Conservation (phyloP, 768 basidiomycete species). For the Chiua virens region DNA sequence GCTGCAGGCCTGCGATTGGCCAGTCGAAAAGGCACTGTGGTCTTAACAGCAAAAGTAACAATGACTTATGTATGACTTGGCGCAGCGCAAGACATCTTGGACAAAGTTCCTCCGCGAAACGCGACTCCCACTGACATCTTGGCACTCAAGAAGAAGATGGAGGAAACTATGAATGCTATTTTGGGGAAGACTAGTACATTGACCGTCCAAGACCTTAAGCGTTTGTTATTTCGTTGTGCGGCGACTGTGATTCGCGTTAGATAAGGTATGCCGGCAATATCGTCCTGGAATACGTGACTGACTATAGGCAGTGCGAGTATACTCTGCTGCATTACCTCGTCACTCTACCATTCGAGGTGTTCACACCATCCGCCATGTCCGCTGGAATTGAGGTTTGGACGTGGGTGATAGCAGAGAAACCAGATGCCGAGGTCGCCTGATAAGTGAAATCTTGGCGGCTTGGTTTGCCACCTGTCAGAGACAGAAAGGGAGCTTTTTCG, state of each 20-base stretch:
- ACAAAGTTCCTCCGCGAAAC: conserved; percentile 58
- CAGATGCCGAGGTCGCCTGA: conserved; percentile 79
- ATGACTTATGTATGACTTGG: not conserved
- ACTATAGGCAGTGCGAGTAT: conserved; percentile 67
- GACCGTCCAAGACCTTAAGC: conserved; percentile 79
- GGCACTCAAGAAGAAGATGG: conserved; percentile 67
- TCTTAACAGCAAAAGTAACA: not conserved
- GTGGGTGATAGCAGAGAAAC: conserved; percentile 89
- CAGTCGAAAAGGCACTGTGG: conserved; percentile 56
- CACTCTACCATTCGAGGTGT: conserved; percentile 82
- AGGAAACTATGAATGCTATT: conserved; percentile 64
- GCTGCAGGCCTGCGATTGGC: conserved; percentile 77
- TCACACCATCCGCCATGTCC: conserved; percentile 81
- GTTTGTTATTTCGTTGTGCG: conserved; percentile 84
- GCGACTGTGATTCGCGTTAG: conserved; percentile 72
- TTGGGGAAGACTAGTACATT: conserved; percentile 69
- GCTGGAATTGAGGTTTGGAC: conserved; percentile 95
- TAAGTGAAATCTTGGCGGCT: conserved; percentile 82
- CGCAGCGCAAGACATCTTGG: conserved; percentile 56
- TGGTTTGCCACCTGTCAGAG: conserved; percentile 84
- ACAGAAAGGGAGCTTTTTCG: conserved; percentile 83
- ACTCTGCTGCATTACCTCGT: conserved; percentile 88
- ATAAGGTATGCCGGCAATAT: conserved; percentile 44
- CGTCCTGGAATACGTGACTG: not conserved
- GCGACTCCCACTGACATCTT: conserved; percentile 62